Percentiles rank a stretch among this genome's conserved stretches.
Evolutionary conservation across 2,329 filamentous ascomycete genomes (phyloP).

Genomic region (Colletotrichum sp.): DNA sequence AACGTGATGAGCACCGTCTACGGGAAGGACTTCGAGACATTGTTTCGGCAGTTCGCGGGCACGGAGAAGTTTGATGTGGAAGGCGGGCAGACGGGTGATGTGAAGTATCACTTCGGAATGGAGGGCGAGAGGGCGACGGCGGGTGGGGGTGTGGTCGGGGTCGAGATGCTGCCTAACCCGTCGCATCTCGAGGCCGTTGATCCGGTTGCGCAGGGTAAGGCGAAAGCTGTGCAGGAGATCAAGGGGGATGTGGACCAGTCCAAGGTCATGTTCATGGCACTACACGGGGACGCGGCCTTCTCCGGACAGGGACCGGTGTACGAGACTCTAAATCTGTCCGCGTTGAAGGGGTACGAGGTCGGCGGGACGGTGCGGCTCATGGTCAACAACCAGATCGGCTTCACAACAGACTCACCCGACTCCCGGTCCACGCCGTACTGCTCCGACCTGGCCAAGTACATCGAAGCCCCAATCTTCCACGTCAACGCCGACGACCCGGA

Average conservation of each 20-base stretch:
- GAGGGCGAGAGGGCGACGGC: slow-evolving; percentile 98
- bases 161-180: slow-evolving; percentile 96
- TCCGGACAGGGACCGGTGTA: slow-evolving; percentile 97
- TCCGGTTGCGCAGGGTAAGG: slow-evolving; percentile 95
- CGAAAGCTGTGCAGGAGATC: slow-evolving; percentile 96
- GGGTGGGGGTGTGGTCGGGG: slow-evolving; percentile 95
- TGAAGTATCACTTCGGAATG: slow-evolving; percentile 99
- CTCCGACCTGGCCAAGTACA: slow-evolving; percentile 98
- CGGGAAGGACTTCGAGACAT: slow-evolving; percentile 97
- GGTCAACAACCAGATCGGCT: slow-evolving; percentile 99
- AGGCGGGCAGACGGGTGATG: slow-evolving; percentile 81
- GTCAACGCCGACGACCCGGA: slow-evolving; percentile 99
- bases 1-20: slow-evolving; percentile 98
- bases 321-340: slow-evolving; percentile 96
- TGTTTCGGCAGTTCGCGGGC: slow-evolving; percentile 97
- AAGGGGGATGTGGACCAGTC: slow-evolving; percentile 92
- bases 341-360: slow-evolving; percentile 92
- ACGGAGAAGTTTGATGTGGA: slow-evolving; percentile 86
- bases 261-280: slow-evolving; percentile 90
- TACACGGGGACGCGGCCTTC: slow-evolving; percentile 97
- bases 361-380: slow-evolving; percentile 96
- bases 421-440: slow-evolving; percentile 97
- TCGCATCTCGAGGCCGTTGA: slow-evolving; percentile 98
- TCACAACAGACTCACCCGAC: slow-evolving; percentile 97
- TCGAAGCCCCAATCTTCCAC: slow-evolving; percentile 97